Conservation (phyloP, 352 stramenopile species). For the Globisporangium viniferum region DNA sequence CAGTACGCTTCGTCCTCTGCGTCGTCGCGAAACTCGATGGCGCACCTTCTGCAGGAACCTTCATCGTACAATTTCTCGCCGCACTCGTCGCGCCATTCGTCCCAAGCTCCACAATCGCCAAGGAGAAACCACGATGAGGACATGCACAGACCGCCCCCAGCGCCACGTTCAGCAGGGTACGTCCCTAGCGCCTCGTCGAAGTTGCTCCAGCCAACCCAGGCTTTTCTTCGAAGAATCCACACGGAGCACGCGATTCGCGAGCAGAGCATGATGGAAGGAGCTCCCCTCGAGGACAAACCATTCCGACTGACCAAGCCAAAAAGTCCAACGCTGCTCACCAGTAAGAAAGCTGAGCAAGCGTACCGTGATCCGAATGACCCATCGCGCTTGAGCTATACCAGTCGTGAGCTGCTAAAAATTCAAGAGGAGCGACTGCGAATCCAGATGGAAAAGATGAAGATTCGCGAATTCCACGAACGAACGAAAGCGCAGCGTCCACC, state of each 20-base stretch:
- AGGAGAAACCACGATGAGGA: conserved; percentile 12
- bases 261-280: conserved; percentile 34
- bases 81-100: conserved; percentile 18
- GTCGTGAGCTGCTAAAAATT: conserved; percentile 71
- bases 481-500: conserved; percentile 62
- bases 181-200: conserved; percentile 31
- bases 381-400: conserved; percentile 71
- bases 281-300: conserved; percentile 39
- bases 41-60: conserved; percentile 30
- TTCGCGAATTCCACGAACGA: conserved; percentile 76
- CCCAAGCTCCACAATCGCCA: not conserved
- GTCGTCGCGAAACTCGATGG: conserved; percentile 43
- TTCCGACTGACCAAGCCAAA: conserved; percentile 48
- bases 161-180: conserved; percentile 2
- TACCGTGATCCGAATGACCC: conserved; percentile 38
- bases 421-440: conserved; percentile 65
- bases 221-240: conserved; percentile 54
- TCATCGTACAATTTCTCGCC: conserved; percentile 8
- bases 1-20: conserved; percentile 57
- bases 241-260: conserved; percentile 59
- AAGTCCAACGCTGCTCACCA: conserved; percentile 51
- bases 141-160: conserved; percentile 12
- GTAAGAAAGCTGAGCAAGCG: conserved; percentile 26
- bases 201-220: conserved; percentile 67
- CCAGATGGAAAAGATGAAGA: conserved; percentile 69